Base-by-base conservation (phyloP, 2,329 filamentous ascomycete species). In the Alternaria metachromatica region DNA sequence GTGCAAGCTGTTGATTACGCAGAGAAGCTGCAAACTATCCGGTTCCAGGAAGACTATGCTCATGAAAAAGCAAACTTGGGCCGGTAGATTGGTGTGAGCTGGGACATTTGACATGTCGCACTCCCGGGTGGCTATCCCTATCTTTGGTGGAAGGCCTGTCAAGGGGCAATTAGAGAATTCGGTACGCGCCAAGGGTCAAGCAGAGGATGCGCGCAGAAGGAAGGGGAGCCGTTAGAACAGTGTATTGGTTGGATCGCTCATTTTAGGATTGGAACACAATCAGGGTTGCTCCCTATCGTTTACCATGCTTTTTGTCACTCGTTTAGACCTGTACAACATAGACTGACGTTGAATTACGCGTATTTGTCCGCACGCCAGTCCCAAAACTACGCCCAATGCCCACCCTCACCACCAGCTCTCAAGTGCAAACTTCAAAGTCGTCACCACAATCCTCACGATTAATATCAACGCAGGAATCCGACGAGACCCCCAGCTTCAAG, bases 1-100 rank as follows among this genome's bases (percentile, higher is more conserved):
- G 15, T 15, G 1, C 20, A 46, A 6, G 8, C 12, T 12, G 48
- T 21, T 1, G 23, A 51, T 30, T 62, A 62, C 18, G 60, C 60
- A 13, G 9, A 37, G 13, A 62, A 62, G n/a, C 26, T 62, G 3
- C 46, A 62, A 20, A 44, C 13, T 8, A 53, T 62, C 25, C 60
- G 48, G 3, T 57, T 59, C 15, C 48, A 49, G n/a, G 57, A 59
- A 15, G 49, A 59, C 23, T 46, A 59, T 37, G 37, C 57, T 18
- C 49, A 54, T 25, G 57, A 59, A 10, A 59, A 54, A n/a, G 49
- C 57, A 21, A 45, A 54, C 8, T 18, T 54, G 49, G 48, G 41
- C n/a, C 26, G 41, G 45, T 45, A 28, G 41, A 21, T 43, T 25
- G 18, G 21, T 12, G 12, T 9, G 5, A 12, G 18, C 28, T 13